Percentiles rank a stretch among this genome's conserved stretches.
Evolutionary conservation across 2,329 filamentous ascomycete species (phyloP).

Genomic region (Alternaria hordeiaustralica): DNA sequence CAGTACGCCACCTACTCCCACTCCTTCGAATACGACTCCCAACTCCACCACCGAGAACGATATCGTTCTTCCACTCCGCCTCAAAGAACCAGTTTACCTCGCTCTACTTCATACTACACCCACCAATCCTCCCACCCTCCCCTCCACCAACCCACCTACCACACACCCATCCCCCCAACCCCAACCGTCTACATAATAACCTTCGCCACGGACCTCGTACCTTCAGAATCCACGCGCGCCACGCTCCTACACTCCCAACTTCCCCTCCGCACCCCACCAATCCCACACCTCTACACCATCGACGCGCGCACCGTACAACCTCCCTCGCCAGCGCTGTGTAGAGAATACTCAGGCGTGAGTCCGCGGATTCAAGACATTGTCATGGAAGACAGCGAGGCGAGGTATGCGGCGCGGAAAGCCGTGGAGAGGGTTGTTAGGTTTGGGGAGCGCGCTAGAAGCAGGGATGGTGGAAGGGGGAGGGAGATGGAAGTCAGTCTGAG

Average conservation of each 20-base stretch:
- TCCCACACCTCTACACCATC: slow-evolving; percentile 35
- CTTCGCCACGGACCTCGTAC: slow-evolving; percentile 20
- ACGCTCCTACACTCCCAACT: slow-evolving; percentile 22
- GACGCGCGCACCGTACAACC: slow-evolving; percentile 20
- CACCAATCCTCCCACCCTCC: not conserved
- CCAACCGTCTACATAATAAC: slow-evolving; percentile 37
- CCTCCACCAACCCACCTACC: not conserved
- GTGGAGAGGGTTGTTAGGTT: slow-evolving; percentile 21
- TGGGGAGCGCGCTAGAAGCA: not conserved
- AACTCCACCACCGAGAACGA: not conserved
- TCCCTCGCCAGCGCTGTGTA: slow-evolving; percentile 21
- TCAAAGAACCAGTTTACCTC: not conserved
- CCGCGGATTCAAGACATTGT: slow-evolving; percentile 29
- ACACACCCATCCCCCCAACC: not conserved
- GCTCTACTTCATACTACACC: not conserved
- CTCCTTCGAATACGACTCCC: not conserved
- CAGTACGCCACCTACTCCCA: not conserved
- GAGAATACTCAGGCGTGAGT: slow-evolving; percentile 30
- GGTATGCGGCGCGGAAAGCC: slow-evolving; percentile 13
- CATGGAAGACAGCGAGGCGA: slow-evolving; percentile 23
- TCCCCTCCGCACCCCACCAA: slow-evolving; percentile 9
- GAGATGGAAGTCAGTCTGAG: slow-evolving; percentile 16
- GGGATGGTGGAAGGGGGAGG: not conserved
- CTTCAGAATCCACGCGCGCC: not conserved
- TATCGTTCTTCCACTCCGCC: not conserved